Evolutionary conservation across 2,329 filamentous ascomycete genomes (phyloP).

Genomic region (Xylaria sp.): DNA sequence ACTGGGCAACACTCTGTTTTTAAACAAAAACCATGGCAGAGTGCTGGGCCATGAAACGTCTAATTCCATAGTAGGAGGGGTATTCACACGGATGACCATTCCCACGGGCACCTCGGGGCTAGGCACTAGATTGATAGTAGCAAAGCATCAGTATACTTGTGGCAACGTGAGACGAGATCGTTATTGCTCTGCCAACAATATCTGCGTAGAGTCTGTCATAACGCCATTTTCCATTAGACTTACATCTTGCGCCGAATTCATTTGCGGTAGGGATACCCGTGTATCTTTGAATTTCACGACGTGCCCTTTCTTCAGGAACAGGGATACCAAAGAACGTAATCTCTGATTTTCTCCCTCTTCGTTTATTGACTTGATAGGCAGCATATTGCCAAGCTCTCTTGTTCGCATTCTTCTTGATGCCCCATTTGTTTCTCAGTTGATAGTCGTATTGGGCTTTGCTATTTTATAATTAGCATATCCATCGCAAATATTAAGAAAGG

Average conservation of each 20-base stretch:
- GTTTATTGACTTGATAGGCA: not conserved
- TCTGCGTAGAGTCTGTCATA: not conserved
- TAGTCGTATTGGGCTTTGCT: constrained; percentile 14
- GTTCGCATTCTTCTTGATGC: constrained; percentile 2
- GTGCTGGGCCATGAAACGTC: not conserved
- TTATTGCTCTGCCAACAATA: no score
- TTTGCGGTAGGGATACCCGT: constrained; percentile 4
- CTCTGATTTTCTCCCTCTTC: not conserved
- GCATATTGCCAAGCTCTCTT: constrained; percentile 1
- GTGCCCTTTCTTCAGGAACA: not conserved
- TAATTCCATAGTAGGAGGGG: not conserved
- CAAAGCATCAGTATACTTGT: no score
- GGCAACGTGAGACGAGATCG: no score
- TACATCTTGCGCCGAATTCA: constrained; percentile 6
- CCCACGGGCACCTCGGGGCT: not conserved
- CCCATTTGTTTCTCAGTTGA: constrained; percentile 23
- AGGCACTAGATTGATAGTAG: not conserved
- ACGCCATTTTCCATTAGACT: not conserved
- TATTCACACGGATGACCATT: not conserved
- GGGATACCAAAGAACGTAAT: not conserved
- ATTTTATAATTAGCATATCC: not conserved
- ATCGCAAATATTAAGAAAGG: not conserved
- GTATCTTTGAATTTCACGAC: constrained; percentile 5
- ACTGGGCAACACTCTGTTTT: not conserved
- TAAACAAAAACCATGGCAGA: constrained; percentile 19